phyloP scores from a whole-genome alignment of 169 alveolate species.

The Plasmodium falciparum region DNA sequence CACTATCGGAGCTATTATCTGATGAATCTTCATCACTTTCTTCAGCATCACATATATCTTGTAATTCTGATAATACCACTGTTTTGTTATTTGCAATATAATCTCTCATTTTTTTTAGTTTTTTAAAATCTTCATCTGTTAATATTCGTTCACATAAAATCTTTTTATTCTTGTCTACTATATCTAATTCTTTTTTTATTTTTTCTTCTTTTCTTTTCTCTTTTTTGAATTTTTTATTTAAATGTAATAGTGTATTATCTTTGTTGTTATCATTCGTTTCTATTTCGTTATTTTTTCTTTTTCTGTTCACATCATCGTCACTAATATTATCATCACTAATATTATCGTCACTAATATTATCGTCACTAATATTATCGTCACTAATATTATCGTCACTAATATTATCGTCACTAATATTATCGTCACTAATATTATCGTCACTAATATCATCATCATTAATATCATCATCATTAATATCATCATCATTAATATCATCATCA shows the following conservation, averaged over 20 bases:
- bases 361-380: too few species aligned
- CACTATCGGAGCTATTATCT: constrained; percentile 9
- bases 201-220: constrained; percentile 23
- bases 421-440: too few species aligned
- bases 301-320: not conserved
- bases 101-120: constrained; percentile 42
- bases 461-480: not conserved
- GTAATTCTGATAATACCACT: constrained; percentile 30
- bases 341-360: not conserved
- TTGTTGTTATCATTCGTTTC: not conserved
- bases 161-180: constrained; percentile 2
- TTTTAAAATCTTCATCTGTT: constrained; percentile 58
- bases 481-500: not conserved
- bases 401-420: not conserved
- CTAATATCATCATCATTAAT: too few species aligned
- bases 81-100: constrained; percentile 30
- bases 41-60: constrained; percentile 32
- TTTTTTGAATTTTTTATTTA: constrained; percentile 4
- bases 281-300: not conserved
- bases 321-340: too few species aligned
- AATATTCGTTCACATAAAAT: constrained; percentile 35
- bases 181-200: constrained; percentile 9
- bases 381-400: not conserved
- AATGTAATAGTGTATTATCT: not conserved
- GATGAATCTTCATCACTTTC: constrained; percentile 20